phyloP scores from a whole-genome alignment of 306 rosid genomes.

The Prunus dulcis region DNA sequence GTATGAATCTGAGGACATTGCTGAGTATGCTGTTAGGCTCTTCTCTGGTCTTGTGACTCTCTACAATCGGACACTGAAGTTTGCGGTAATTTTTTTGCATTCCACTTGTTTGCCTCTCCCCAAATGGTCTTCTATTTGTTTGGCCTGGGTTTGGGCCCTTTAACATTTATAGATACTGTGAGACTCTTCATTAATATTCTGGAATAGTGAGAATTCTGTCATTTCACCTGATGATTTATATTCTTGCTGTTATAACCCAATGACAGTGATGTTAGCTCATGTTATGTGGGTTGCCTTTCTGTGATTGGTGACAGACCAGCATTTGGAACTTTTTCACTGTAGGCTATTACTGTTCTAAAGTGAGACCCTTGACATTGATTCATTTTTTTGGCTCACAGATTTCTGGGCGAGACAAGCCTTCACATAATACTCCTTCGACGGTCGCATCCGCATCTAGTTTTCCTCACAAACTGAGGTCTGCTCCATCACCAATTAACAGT shows the following conservation, averaged over 20 bases:
- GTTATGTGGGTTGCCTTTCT: neutral
- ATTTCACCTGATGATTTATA: neutral
- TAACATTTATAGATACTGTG: neutral
- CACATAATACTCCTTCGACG: conserved; percentile 36
- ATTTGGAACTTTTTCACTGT: neutral
- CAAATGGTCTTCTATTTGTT: neutral
- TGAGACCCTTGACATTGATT: conserved; percentile 20
- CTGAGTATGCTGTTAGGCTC: conserved; percentile 84
- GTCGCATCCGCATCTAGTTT: conserved; percentile 47
- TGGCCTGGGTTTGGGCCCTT: neutral
- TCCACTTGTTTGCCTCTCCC: neutral
- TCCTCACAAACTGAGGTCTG: conserved; percentile 49
- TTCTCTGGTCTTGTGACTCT: conserved; percentile 90
- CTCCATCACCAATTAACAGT: conserved; percentile 32
- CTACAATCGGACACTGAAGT: conserved; percentile 72
- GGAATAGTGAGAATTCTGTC: neutral
- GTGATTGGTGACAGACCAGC: neutral
- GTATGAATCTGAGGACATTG: conserved; percentile 79
- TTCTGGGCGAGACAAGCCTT: conserved; percentile 77
- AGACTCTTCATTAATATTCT: neutral
- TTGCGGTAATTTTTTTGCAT: conserved; percentile 55
- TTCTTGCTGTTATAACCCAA: neutral
- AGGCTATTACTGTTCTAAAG: neutral
- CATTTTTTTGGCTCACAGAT: conserved; percentile 48
- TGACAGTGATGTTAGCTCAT: neutral